phyloP scores from a whole-genome alignment of 768 basidiomycete species.

The Hericium alpestre region DNA sequence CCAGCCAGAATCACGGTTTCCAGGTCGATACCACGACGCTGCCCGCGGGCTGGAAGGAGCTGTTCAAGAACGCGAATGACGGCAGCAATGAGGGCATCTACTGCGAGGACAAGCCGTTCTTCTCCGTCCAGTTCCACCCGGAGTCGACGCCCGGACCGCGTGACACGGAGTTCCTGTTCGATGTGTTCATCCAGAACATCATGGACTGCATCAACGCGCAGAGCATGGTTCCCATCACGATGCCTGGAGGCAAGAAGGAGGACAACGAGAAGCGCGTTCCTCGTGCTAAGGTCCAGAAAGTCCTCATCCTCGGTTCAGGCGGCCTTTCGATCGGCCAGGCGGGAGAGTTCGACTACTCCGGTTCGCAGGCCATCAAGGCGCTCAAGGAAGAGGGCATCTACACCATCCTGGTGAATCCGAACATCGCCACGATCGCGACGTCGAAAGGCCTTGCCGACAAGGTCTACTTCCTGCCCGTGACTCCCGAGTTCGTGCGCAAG shows the following conservation, averaged over 20 bases:
- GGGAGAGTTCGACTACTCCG: conserved; percentile 99
- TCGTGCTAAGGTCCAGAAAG: conserved; percentile 76
- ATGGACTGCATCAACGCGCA: conserved; percentile 57
- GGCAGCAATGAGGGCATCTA: conserved; percentile 97
- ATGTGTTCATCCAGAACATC: conserved; percentile 89
- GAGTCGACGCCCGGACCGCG: conserved; percentile 94
- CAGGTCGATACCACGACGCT: conserved; percentile 80
- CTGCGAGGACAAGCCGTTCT: conserved; percentile 86
- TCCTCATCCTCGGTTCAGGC: conserved; percentile 93
- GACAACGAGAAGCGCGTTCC: conserved; percentile 71
- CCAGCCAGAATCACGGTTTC: conserved; percentile 97
- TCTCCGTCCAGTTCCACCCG: conserved; percentile 99
- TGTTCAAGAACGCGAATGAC: conserved; percentile 96
- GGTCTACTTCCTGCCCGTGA: conserved; percentile 98
- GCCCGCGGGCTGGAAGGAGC: conserved; percentile 79
- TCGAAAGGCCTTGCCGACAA: conserved; percentile 98
- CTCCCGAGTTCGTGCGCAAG: conserved; percentile 93
- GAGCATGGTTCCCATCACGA: conserved; percentile 43
- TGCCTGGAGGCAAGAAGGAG: conserved; percentile 73
- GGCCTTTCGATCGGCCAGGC: conserved; percentile 98
- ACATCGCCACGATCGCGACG: conserved; percentile 97
- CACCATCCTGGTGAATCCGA: conserved; percentile 97
- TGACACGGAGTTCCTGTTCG: conserved; percentile 98
- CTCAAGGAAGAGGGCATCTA: conserved; percentile 98
- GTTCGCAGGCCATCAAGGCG: conserved; percentile 98